Evolutionary conservation across 768 basidiomycete species (phyloP).

Genomic region (Auricularia sp.): DNA sequence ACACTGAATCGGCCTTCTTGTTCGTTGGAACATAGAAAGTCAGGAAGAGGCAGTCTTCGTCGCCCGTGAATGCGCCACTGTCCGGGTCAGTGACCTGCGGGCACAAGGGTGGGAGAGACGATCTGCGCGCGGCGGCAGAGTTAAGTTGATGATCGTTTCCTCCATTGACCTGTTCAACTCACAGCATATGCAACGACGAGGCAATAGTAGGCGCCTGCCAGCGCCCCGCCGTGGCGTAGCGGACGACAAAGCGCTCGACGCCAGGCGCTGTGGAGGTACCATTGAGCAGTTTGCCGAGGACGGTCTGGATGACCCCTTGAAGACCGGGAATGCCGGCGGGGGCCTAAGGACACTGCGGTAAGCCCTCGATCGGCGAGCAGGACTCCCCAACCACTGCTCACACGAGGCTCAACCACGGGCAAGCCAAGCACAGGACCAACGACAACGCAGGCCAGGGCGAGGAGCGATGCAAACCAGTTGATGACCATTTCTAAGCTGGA

Average conservation of each 20-base stretch:
- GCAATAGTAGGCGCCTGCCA: conserved; percentile 49
- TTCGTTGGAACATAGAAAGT: conserved; percentile 56
- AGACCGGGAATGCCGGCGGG: too few relatives aligned
- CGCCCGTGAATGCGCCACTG: conserved; percentile 31
- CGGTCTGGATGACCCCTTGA: background rate
- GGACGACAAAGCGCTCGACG: conserved; percentile 49
- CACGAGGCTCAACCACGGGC: background rate
- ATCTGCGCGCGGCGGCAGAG: conserved; percentile 23
- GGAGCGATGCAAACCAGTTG: background rate
- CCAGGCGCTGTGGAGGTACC: conserved; percentile 23
- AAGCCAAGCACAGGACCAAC: background rate
- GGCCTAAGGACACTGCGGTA: too few relatives aligned
- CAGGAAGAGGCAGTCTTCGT: conserved; percentile 78
- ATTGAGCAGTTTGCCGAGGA: background rate
- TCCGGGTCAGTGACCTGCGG: conserved; percentile 46
- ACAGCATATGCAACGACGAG: conserved; percentile 56
- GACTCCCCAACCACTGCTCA: too few relatives aligned
- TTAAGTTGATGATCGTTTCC: background rate
- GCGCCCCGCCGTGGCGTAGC: conserved; percentile 52
- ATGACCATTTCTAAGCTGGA: too few relatives aligned
- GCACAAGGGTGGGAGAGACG: conserved; percentile 57
- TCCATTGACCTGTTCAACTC: conserved; percentile 18
- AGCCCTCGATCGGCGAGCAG: too few relatives aligned
- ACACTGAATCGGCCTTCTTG: conserved; percentile 22
- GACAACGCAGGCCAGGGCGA: background rate